A percentile compares a stretch with the other conserved stretches of the same genome.
Conservation (phyloP, 371 early-diverging fungal genomes). For the Mortierella sp. region DNA sequence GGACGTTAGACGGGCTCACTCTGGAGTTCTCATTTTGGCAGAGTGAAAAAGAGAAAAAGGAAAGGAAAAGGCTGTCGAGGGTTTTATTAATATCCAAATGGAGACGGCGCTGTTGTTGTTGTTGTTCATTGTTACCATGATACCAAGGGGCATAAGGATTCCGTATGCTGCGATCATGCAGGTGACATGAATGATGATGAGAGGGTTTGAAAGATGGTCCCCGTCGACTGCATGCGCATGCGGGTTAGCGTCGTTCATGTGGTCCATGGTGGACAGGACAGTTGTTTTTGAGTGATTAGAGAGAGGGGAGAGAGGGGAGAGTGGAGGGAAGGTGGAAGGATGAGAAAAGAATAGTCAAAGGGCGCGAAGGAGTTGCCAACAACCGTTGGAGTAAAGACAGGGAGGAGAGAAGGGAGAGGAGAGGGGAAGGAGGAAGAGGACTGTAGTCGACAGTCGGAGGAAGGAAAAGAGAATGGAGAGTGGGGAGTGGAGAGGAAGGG, state of each 20-base stretch:
- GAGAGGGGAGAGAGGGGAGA: neutral
- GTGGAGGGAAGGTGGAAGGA: neutral
- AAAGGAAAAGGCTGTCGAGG: neutral
- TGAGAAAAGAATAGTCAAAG: neutral
- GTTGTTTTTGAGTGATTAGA: neutral
- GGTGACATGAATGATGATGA: conserved; percentile 55
- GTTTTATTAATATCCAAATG: neutral
- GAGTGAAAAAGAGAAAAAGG: neutral
- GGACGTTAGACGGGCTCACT: neutral
- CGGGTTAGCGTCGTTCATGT: conserved; percentile 44
- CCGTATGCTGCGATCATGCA: conserved; percentile 54
- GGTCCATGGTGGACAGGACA: conserved; percentile 26
- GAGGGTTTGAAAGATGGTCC: conserved; percentile 38
- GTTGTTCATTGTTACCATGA: conserved; percentile 29
- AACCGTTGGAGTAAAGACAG: conserved; percentile 2
- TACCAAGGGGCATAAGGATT: conserved; percentile 47
- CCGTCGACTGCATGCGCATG: conserved; percentile 34
- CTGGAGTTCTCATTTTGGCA: neutral
- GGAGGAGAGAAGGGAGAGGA: neutral
- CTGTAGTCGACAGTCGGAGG: neutral
- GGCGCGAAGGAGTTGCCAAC: neutral
- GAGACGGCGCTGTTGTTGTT: neutral
- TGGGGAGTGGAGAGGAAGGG: neutral
- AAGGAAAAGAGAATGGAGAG: neutral
- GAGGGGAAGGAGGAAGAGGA: neutral